Evolutionary conservation across 495 filamentous ascomycete genomes (phyloP), one percentile per base, ranked within the genome.

Genomic region (Neurospora tetrasperma): DNA sequence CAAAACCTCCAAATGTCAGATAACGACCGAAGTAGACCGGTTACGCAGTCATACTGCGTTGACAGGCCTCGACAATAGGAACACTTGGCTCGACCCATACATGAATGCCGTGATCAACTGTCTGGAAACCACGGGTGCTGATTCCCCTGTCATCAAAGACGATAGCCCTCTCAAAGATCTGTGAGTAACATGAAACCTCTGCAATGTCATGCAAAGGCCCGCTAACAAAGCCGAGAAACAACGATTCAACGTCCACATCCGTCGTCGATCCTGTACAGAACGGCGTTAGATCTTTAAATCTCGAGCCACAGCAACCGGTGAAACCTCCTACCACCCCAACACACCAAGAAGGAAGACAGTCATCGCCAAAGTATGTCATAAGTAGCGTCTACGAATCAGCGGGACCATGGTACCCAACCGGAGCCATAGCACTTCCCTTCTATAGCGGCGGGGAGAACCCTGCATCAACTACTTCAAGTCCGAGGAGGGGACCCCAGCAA

Each of bases 51-150:
- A 72, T 31, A 35, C 41, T 16, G 46, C 41, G 23, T 54, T 40
- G 11, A 38, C 41, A 6, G 40, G 31, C 7, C 66, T 68, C 9
- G 18, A 40, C 31, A 41, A 73, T 20, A 41, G 69, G 35, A 54
- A 73, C 2, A 35, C 70, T 5, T 71, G 70, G 11, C 71, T 79
- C 0, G 73, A 41, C 1, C 31, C 69, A 6, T 79, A 76, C 27
- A 46, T 79, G 27, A 69, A 75, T 11, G 73, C 73, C 14, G 68
- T 79, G 11, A 38, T 73, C 38, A 62, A 71, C n/a, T 74, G 74
- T 18, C 11, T 70, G 7, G 69, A 73, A 40, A 20, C 16, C 14
- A 46, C 46, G 18, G 8, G 40, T 40, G 59, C 31, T 9, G 46
- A 46, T 11, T 41, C 16, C 39, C 43, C 43, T 27, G 54, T 66